Conservation (phyloP, 805 yeast genomes). For the Lipomyces lipofer region DNA sequence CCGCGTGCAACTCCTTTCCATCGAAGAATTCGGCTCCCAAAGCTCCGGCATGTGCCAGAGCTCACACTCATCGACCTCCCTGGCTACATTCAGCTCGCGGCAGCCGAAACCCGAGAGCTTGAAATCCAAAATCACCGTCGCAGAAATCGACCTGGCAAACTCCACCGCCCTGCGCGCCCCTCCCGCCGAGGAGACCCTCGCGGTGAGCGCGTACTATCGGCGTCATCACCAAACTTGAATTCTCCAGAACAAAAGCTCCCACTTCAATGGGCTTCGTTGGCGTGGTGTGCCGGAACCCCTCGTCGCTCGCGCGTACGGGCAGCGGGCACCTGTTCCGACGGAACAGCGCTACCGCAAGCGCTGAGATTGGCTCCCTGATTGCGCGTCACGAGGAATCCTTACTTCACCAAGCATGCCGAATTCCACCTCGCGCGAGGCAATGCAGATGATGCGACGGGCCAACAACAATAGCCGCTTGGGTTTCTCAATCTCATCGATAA, state of each 20-base stretch:
- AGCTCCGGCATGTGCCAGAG: constrained; percentile 94
- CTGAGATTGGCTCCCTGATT: constrained; percentile 54
- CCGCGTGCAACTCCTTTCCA: constrained; percentile 76
- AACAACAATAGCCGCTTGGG: constrained; percentile 53
- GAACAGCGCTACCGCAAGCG: constrained; percentile 48
- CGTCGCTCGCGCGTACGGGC: constrained; percentile 15
- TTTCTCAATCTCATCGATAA: constrained; percentile 73
- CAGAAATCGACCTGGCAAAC: constrained; percentile 96
- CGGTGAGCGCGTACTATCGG: constrained; percentile 96
- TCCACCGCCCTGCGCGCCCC: constrained; percentile 91
- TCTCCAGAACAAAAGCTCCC: constrained; percentile 77
- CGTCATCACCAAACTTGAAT: constrained; percentile 91
- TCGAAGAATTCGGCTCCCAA: constrained; percentile 96
- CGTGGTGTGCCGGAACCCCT: constrained; percentile 83
- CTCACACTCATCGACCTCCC: constrained; percentile 92
- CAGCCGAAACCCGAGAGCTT: constrained; percentile 89
- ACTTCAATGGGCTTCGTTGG: constrained; percentile 98
- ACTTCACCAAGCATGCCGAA: constrained; percentile 62
- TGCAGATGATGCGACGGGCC: not conserved
- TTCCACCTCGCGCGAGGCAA: constrained; percentile 38
- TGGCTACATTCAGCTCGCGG: constrained; percentile 95
- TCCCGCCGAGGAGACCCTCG: constrained; percentile 86
- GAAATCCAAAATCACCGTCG: constrained; percentile 83
- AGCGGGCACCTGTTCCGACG: constrained; percentile 16
- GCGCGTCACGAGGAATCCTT: constrained; percentile 52